Percentiles rank a stretch among this genome's conserved stretches.
Evolutionary conservation across 768 basidiomycete genomes (phyloP).

Genomic region (Tephrocybe sp.): DNA sequence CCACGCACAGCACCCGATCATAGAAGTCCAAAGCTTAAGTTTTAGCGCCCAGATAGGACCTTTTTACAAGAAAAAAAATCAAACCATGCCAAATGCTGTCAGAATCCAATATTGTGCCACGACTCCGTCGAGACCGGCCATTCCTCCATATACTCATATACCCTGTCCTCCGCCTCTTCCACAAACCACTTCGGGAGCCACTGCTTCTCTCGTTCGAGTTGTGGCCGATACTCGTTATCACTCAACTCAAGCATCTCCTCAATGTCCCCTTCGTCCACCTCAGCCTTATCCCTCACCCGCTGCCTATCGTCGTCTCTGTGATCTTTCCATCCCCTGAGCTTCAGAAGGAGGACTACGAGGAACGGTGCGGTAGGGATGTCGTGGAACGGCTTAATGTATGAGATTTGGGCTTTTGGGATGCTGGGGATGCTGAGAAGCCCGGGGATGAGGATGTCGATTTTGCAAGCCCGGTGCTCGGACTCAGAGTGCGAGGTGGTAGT

Average conservation of each 20-base stretch:
- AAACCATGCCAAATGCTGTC: no score
- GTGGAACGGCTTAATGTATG: conserved; percentile 17
- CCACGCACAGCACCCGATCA: neutral
- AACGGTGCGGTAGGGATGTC: conserved; percentile 40
- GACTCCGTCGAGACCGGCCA: conserved; percentile 2
- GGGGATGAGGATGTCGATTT: conserved; percentile 41
- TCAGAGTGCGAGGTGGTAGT: conserved; percentile 17
- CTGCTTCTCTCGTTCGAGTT: conserved; percentile 17
- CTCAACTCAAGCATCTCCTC: conserved; percentile 37
- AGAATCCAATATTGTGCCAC: conserved; percentile 16
- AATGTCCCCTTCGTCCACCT: conserved; percentile 42
- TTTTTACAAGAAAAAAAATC: no score
- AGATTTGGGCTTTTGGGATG: conserved; percentile 24
- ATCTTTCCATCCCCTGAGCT: conserved; percentile 43
- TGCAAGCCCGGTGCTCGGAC: conserved; percentile 23
- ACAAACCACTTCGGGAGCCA: conserved; percentile 34
- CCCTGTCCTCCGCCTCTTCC: conserved; percentile 22
- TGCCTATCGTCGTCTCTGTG: conserved; percentile 29
- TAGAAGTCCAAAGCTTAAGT: no score
- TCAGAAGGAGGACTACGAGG: conserved; percentile 37
- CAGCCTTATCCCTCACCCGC: conserved; percentile 36
- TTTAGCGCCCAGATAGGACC: no score
- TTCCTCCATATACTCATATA: conserved; percentile 21
- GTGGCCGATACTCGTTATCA: conserved; percentile 22
- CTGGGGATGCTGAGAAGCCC: conserved; percentile 36